A percentile compares a stretch with the other conserved stretches of the same genome.
Conservation (phyloP, 768 basidiomycete genomes). For the Tricholoma furcatifolium region DNA sequence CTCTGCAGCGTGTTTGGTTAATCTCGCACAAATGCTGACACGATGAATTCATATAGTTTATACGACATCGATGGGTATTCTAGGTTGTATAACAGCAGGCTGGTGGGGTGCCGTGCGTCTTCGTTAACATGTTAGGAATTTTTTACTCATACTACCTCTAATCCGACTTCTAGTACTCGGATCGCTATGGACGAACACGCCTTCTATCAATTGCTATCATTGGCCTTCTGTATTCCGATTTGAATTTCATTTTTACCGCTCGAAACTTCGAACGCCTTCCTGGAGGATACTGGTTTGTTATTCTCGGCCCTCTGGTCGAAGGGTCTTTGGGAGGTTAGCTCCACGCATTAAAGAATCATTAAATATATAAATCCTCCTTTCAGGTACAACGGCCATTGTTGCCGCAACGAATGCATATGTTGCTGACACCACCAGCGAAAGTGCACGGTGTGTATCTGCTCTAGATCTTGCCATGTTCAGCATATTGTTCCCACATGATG, state of each 20-base stretch:
- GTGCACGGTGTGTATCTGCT: constrained; percentile 42
- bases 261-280: constrained; percentile 60
- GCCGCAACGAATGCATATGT: constrained; percentile 66
- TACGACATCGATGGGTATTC: constrained; percentile 62
- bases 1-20: neutral
- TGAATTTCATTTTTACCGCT: constrained; percentile 66
- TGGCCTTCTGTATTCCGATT: constrained; percentile 62
- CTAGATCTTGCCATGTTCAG: neutral
- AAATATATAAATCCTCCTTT: too few species aligned
- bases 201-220: constrained; percentile 61
- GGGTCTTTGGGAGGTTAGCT: constrained; percentile 69
- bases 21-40: constrained; percentile 1
- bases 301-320: constrained; percentile 64
- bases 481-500: neutral
- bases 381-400: constrained; percentile 45
- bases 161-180: constrained; percentile 55
- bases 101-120: constrained; percentile 81
- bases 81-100: constrained; percentile 76
- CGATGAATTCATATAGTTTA: constrained; percentile 47
- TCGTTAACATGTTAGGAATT: neutral
- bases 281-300: constrained; percentile 79
- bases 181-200: constrained; percentile 68
- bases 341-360: neutral
- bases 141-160: neutral
- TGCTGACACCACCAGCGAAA: constrained; percentile 61